These are phyloP conservation scores for Entomortierella beljakovae DNA, from an alignment of 192 early-diverging fungal species.

Conservation along the genomic window DNA sequence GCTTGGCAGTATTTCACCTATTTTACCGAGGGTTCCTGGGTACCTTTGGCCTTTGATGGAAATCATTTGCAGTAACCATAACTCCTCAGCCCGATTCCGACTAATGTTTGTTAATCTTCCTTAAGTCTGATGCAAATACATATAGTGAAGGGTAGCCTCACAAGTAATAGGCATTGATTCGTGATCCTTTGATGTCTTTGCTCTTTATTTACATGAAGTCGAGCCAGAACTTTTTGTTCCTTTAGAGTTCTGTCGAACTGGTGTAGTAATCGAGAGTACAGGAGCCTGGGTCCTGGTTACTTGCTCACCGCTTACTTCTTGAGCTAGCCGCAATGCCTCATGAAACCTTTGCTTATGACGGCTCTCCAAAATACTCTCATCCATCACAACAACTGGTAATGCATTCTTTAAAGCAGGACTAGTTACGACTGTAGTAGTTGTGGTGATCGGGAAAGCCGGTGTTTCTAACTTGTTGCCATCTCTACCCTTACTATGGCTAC, in stretches of 20 bases:
- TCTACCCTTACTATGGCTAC: no score
- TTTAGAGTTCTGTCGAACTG: constrained; percentile 17
- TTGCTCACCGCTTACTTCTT: constrained; percentile 40
- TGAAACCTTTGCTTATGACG: constrained; percentile 30
- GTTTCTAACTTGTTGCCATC: no score
- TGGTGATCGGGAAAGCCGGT: no score
- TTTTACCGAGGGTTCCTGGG: no score
- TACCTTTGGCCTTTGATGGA: no score
- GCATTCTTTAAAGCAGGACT: neutral
- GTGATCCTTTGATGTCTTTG: neutral
- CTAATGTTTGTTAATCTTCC: no score
- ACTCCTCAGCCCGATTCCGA: no score
- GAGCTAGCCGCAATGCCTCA: constrained; percentile 30
- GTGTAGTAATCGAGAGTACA: neutral
- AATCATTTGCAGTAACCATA: no score
- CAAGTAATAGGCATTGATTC: neutral
- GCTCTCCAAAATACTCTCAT: constrained; percentile 23
- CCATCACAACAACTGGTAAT: constrained; percentile 25
- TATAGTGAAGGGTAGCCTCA: neutral
- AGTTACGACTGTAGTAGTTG: no score
- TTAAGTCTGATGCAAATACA: no score
- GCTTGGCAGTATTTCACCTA: no score
- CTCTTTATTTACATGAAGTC: neutral
- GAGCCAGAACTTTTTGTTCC: constrained; percentile 1
- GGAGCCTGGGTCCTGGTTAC: constrained; percentile 10